A percentile compares a stretch with the other conserved stretches of the same genome.
Evolutionary conservation across 2,329 filamentous ascomycete species (phyloP).

Genomic region (Didymella pomorum): DNA sequence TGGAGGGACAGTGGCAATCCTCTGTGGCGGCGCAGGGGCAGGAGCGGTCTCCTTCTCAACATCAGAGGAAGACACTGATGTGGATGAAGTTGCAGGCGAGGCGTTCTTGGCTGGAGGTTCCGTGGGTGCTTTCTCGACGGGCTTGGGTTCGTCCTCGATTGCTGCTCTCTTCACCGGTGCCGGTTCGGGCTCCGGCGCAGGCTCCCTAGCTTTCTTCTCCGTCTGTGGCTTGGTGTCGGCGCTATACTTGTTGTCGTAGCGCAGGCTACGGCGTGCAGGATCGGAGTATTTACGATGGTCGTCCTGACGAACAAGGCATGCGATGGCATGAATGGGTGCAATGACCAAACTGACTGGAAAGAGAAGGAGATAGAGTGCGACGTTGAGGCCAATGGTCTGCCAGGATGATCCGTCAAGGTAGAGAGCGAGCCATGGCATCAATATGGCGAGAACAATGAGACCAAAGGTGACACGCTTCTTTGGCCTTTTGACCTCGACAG

Average conservation of each 20-base stretch:
- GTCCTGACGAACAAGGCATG: conserved; percentile 22
- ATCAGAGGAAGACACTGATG: conserved; percentile 17
- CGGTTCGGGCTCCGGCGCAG: neutral
- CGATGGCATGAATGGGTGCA: conserved; percentile 20
- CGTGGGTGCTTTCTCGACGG: conserved; percentile 3
- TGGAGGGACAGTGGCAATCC: neutral
- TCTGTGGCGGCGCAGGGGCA: neutral
- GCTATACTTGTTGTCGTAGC: conserved; percentile 13
- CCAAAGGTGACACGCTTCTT: conserved; percentile 12
- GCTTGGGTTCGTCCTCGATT: neutral
- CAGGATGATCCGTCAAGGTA: conserved; percentile 32
- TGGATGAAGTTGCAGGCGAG: conserved; percentile 6
- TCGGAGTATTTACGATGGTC: conserved; percentile 17
- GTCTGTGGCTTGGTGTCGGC: neutral
- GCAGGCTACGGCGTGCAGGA: conserved; percentile 15
- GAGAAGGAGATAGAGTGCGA: conserved; percentile 13
- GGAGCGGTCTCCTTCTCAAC: conserved; percentile 5
- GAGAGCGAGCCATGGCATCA: conserved; percentile 29
- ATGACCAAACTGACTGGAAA: conserved; percentile 1
- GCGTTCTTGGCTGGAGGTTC: neutral
- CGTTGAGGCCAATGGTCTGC: conserved; percentile 15
- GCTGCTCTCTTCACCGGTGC: conserved; percentile 9
- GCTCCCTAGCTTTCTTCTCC: neutral
- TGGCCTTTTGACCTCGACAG: conserved; percentile 22
- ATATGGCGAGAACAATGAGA: conserved; percentile 26